A percentile compares a stretch with the other conserved stretches of the same genome.
phyloP scores from a whole-genome alignment of 768 basidiomycete genomes.

The Grammothele lineata region DNA sequence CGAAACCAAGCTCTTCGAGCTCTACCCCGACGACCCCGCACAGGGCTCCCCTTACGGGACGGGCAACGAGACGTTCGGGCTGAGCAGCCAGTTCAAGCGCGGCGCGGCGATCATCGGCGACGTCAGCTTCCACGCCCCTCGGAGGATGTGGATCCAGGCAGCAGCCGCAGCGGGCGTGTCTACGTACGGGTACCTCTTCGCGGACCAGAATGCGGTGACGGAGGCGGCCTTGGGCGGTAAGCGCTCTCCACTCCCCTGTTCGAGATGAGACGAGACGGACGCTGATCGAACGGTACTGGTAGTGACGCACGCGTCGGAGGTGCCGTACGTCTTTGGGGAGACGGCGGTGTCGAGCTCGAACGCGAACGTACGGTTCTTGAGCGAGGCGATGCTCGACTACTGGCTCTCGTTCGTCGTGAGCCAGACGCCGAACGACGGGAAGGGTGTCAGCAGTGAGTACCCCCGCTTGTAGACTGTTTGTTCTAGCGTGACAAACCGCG shows the following conservation, averaged over 20 bases:
- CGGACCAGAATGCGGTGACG: conserved; percentile 27
- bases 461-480: background rate
- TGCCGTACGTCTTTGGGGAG: conserved; percentile 18
- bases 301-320: conserved; percentile 18
- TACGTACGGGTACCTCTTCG: conserved; percentile 41
- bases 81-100: conserved; percentile 35
- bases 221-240: conserved; percentile 3
- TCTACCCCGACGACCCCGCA: conserved; percentile 41
- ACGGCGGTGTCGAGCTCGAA: background rate
- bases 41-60: conserved; percentile 44
- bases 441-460: conserved; percentile 29
- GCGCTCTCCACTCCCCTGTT: no score
- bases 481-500: background rate
- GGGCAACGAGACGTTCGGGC: conserved; percentile 41
- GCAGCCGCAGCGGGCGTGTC: conserved; percentile 34
- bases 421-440: conserved; percentile 41
- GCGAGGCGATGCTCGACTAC: conserved; percentile 37
- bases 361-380: conserved; percentile 19
- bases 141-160: conserved; percentile 37
- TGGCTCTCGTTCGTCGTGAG: conserved; percentile 45
- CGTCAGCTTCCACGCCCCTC: conserved; percentile 35
- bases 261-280: conserved; percentile 11
- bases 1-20: conserved; percentile 26
- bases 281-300: background rate
- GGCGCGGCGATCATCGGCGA: conserved; percentile 36